Evolutionary conservation across 2,329 filamentous ascomycete species (phyloP), one percentile per base, ranked within the genome.

Genomic region (Apiospora malaysiana): DNA sequence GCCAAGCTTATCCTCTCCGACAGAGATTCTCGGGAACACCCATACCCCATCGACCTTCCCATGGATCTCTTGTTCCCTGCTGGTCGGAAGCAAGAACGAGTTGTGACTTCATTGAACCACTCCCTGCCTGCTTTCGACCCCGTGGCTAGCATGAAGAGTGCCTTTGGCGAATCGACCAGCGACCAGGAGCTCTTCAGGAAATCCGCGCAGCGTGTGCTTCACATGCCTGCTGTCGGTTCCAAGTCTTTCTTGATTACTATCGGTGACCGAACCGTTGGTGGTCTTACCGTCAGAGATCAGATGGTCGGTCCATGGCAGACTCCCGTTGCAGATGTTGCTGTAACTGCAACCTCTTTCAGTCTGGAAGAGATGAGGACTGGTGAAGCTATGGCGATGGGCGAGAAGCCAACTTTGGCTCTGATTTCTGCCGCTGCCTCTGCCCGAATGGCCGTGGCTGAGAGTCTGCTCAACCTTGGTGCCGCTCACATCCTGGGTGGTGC

Each of bases 201-300:
- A 81, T 94, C 95, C 21, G 89, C 94, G 0, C 90, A 94, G 76
- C 87, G 94, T 72, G 94, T 98, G 2, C 90, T 98, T 70, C 90
- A 90, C 68, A 86, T 98, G 69, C 95, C 96, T 25, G 89, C 95
- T 1, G 96, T 98, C 27, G 95, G 94, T n/a, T 98, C 95, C 27
- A 98, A 98, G 83, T 94, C 92, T 27, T 99, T 98, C 85, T 87
- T 99, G 47, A 98, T 99, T 78, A 98, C 96, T 1, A 99, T 98
- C 75, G 95, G 93, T 68, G 96, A 98, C 81, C 90, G 96, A 73
- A 94, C 93, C 40, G 95, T 98, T 42, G 95, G 95, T 74, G 96
- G 95, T 68, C 87, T 98, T 71, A 94, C 94, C 9, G 90, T 92
- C 12, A 90, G 95, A 74, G 96, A 98, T 79, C 96, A 98, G 81